phyloP scores from a whole-genome alignment of 2,329 filamentous ascomycete genomes.

The Verticillium dahliae region DNA sequence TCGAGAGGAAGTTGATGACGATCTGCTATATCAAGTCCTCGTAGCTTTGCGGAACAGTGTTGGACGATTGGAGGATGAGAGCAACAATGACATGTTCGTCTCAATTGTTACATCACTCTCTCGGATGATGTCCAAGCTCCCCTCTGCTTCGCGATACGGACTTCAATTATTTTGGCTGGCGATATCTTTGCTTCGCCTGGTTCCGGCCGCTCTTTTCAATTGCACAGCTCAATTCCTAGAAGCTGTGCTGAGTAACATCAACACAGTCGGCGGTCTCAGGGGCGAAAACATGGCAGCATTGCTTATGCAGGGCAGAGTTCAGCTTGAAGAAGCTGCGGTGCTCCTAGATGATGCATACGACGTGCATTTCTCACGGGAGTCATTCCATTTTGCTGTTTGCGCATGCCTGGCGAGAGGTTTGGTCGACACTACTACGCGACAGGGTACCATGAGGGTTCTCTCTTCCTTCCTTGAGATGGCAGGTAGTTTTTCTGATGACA shows the following conservation, averaged over 20 bases:
- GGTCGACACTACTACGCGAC: slow-evolving; percentile 54
- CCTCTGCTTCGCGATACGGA: slow-evolving; percentile 60
- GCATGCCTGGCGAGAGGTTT: slow-evolving; percentile 59
- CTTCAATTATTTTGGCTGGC: slow-evolving; percentile 66
- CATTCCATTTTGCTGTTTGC: slow-evolving; percentile 62
- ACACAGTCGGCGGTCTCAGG: slow-evolving; percentile 51
- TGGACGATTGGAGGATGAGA: slow-evolving; percentile 57
- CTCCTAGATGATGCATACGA: slow-evolving; percentile 60
- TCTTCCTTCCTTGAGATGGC: slow-evolving; percentile 54
- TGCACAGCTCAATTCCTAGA: slow-evolving; percentile 60
- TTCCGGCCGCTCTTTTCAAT: slow-evolving; percentile 58
- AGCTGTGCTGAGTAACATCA: slow-evolving; percentile 58
- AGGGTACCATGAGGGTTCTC: slow-evolving; percentile 52
- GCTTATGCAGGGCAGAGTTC: slow-evolving; percentile 53
- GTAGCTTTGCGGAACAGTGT: slow-evolving; percentile 61
- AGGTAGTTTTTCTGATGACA: slow-evolving; percentile 22
- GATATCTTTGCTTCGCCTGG: slow-evolving; percentile 58
- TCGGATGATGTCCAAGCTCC: slow-evolving; percentile 66
- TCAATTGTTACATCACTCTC: slow-evolving; percentile 61
- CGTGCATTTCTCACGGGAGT: slow-evolving; percentile 56
- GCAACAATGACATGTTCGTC: slow-evolving; percentile 61
- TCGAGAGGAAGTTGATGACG: slow-evolving; percentile 66
- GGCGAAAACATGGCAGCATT: slow-evolving; percentile 49
- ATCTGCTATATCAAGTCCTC: slow-evolving; percentile 64
- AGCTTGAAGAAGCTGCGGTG: slow-evolving; percentile 55